Base-by-base conservation (phyloP, 371 early-diverging fungal genomes). In the Polyrhizophydium stewartii region DNA sequence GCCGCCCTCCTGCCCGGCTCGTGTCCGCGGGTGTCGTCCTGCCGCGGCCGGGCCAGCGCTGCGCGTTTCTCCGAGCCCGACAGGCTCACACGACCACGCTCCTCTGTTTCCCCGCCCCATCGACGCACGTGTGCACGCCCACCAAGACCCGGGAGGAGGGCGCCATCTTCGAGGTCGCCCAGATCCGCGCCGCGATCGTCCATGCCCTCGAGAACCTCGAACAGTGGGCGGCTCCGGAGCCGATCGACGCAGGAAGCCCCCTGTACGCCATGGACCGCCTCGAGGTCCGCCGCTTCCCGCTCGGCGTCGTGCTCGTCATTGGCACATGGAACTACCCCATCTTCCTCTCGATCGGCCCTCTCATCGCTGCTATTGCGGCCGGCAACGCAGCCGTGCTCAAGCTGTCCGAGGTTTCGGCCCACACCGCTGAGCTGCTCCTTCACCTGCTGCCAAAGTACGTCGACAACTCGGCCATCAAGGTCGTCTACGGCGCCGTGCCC, bases 351-450 rank as follows among this genome's bases (percentile, higher is more conserved):
- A 59, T 94, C n/a, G 63, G 78, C 13, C 96, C 97, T 3, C 65
- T 92, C 5, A 81, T 84, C 27, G 89, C 90, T 33, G 93, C 94
- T n/a, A 81, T 95, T 66, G 93, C 93, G 22, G 92, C 92, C 1
- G 97, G 98, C n/a, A 91, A 92, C 75, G 86, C 87, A 19, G 91
- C 82, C 31, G 70, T 92, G 2, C 35, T 94, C 57, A 97, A 97
- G 86, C 95, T 93, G 12, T 93, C 94, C 2, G 97, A 97, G 75
- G 73, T 93, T 1, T 73, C 93, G 13, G 58, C 79, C 13, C 81
- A 90, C 69, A 82, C 89, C 0, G 86, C 92, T 21, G 78, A 77
- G n/a, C 59, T 83, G 28, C 59, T 94, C 22, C 84, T 85, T 1
- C 74, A 79, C 22, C 66, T 92, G 22, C 52, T 94, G 27, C 76